phyloP scores from a whole-genome alignment of 345 rosid species.

The Ricinus communis region DNA sequence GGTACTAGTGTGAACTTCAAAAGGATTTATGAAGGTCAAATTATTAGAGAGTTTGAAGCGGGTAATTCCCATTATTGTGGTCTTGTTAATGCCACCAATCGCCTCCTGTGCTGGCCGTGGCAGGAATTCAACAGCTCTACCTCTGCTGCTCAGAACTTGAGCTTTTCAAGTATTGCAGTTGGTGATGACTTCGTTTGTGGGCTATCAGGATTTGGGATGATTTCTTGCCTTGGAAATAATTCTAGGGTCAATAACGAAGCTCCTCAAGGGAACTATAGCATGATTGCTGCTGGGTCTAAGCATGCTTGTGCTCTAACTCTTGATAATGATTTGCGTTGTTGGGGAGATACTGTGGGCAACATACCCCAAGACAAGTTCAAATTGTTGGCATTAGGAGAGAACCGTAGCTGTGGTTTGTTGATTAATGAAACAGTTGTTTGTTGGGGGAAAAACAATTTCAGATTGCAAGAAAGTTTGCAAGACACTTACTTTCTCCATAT shows the following conservation, averaged over 20 bases:
- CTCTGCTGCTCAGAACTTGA: neutral
- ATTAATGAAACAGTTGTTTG: constrained; percentile 46
- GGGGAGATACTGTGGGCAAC: constrained; percentile 37
- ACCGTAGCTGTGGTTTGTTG: constrained; percentile 57
- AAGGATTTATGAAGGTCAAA: constrained; percentile 38
- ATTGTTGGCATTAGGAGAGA: constrained; percentile 56
- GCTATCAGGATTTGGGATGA: constrained; percentile 23
- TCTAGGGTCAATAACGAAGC: neutral
- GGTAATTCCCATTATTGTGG: constrained; percentile 59
- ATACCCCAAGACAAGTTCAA: constrained; percentile 39
- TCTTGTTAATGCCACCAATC: constrained; percentile 26
- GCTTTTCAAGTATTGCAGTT: constrained; percentile 40
- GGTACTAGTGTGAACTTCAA: constrained; percentile 23
- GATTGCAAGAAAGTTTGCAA: constrained; percentile 39
- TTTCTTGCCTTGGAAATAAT: constrained; percentile 27
- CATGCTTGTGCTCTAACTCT: constrained; percentile 54
- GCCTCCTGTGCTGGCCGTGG: constrained; percentile 63
- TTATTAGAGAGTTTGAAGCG: constrained; percentile 46
- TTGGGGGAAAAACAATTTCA: constrained; percentile 58
- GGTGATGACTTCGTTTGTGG: constrained; percentile 65
- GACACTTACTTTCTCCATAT: constrained; percentile 32
- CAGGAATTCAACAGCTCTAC: neutral
- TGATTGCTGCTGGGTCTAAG: constrained; percentile 52
- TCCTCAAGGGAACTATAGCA: constrained; percentile 25
- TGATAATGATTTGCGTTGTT: constrained; percentile 39